Base-by-base conservation (phyloP, 2,329 filamentous ascomycete species). In the Penicillium verrucosum region DNA sequence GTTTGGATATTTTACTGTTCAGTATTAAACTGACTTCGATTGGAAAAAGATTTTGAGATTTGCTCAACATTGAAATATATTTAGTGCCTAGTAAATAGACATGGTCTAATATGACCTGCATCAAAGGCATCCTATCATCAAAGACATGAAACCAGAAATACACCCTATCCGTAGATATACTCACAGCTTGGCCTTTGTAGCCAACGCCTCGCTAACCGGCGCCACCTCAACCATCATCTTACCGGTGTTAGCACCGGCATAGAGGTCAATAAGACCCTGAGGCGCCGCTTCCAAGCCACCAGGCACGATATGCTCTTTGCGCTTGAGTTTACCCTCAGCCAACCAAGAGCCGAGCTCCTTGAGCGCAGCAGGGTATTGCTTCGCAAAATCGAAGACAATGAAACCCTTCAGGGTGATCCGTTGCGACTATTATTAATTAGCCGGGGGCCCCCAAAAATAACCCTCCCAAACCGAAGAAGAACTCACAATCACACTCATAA, bases 241-340 rank as follows among this genome's bases (percentile, higher is more conserved):
- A 75, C 89, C 89, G 10, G 82, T 90, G 70, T 92, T 92, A 16
- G 79, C 76, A 40, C 89, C 89, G 47, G 83, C 78, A 69, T 86
- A 92, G 54, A 92, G 73, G 58, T 84, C 81, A 12, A 84, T 72
- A 51, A 92, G 77, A 0, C 82, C 86, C 61, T 83, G 74, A 55
- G 89, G 86, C 1, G 88, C 87, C 36, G 79, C 80, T 56, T 77
- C 75, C 12, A 92, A 73, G 0, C 89, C 89, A n/a, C 88, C 88
- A 64, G 82, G 82, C 59, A 91, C 73, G 56, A 92, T 82, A 2
- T 86, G 87, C 73, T 91, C 87, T 70, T 86, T 86, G 56, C 85
- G 77, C 81, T 89, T 85, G 60, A 92, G 73, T 75, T 86, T 89
- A 48, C 89, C 89, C 69, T 90, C 84, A 2, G 77, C 76, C n/a